phyloP scores from a whole-genome alignment of 1,284 basidiomycete genomes.

The Moesziomyces parantarcticus region DNA sequence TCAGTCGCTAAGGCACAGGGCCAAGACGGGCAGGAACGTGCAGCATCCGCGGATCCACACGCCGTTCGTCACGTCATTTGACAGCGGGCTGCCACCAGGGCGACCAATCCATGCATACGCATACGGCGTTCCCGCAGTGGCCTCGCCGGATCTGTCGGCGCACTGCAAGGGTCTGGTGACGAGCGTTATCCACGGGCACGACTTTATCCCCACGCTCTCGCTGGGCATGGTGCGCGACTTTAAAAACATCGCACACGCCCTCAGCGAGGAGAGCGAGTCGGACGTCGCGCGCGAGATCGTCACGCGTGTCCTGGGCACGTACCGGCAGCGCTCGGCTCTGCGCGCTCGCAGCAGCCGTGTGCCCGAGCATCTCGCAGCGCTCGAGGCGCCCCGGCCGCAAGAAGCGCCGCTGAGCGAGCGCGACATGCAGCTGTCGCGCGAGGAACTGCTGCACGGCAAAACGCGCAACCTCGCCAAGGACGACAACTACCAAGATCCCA shows the following conservation, averaged over 20 bases:
- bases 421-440: conserved; percentile 35
- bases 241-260: conserved; percentile 69
- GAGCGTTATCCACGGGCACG: conserved; percentile 69
- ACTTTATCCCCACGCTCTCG: conserved; percentile 69
- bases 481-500: conserved; percentile 48
- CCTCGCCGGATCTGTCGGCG: conserved; percentile 69
- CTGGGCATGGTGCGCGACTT: conserved; percentile 71
- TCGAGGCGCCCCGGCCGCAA: conserved; percentile 42
- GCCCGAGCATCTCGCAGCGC: conserved; percentile 16
- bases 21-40: conserved; percentile 14
- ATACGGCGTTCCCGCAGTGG: conserved; percentile 62
- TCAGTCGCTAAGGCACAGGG: conserved; percentile 38
- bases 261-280: conserved; percentile 50
- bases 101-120: conserved; percentile 71
- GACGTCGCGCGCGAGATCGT: conserved; percentile 71
- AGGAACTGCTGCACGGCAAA: conserved; percentile 52
- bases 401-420: conserved; percentile 41
- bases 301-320: conserved; percentile 67
- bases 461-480: conserved; percentile 53
- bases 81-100: conserved; percentile 70
- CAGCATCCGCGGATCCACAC: conserved; percentile 68
- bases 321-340: conserved; percentile 52
- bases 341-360: conserved; percentile 20
- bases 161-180: conserved; percentile 70
- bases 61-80: conserved; percentile 70